phyloP scores from a whole-genome alignment of 352 stramenopile species.

The Globisporangium takayamanum region DNA sequence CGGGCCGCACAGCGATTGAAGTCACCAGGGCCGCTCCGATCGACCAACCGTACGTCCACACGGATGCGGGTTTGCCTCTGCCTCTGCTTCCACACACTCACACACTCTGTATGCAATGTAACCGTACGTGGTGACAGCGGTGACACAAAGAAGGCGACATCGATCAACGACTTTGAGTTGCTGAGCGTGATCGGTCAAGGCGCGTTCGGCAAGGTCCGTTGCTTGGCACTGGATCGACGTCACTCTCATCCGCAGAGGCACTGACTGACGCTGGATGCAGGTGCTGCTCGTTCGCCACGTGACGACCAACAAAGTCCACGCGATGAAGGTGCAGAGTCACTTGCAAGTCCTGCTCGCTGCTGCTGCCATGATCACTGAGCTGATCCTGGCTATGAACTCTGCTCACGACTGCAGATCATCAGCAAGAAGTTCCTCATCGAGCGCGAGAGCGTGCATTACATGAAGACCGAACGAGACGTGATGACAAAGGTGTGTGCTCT shows the following conservation, averaged over 20 bases:
- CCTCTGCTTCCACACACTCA: no score
- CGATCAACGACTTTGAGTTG: slow-evolving; percentile 95
- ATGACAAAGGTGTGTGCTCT: slow-evolving; percentile 61
- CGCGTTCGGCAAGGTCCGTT: slow-evolving; percentile 57
- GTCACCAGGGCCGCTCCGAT: slow-evolving; percentile 6
- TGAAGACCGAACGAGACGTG: slow-evolving; percentile 77
- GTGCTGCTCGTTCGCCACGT: slow-evolving; percentile 70
- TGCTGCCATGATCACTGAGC: background rate
- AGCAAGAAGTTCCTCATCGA: slow-evolving; percentile 81
- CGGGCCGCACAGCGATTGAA: slow-evolving; percentile 15
- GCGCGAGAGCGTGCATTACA: slow-evolving; percentile 70
- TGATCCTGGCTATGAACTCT: background rate
- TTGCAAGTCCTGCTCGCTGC: no score
- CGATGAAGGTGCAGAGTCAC: slow-evolving; percentile 58
- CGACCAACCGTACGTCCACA: slow-evolving; percentile 4
- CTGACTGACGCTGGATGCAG: slow-evolving; percentile 14
- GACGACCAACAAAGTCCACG: slow-evolving; percentile 50
- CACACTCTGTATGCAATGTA: background rate
- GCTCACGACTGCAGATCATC: slow-evolving; percentile 54
- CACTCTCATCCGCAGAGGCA: background rate
- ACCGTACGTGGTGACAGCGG: background rate
- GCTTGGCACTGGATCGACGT: background rate
- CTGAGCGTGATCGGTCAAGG: slow-evolving; percentile 93
- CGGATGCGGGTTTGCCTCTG: background rate
- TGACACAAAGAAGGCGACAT: slow-evolving; percentile 35